Evolutionary conservation across 345 rosid genomes (phyloP).

Genomic region (Citrus inodora): DNA sequence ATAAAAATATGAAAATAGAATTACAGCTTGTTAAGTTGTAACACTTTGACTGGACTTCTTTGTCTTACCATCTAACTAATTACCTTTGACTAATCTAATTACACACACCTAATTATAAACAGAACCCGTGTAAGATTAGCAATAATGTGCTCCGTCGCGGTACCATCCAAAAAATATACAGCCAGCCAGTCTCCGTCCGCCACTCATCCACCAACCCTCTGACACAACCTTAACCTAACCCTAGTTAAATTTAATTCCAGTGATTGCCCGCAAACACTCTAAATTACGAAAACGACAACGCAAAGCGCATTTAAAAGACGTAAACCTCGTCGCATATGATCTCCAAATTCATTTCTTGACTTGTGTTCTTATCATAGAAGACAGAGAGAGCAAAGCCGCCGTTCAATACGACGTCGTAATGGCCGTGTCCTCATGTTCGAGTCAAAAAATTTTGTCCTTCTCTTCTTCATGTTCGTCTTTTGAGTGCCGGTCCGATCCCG

Average conservation of each 20-base stretch:
- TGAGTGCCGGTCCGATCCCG: constrained; percentile 76
- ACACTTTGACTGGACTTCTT: not conserved
- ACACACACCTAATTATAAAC: too few relatives aligned
- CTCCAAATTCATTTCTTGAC: not conserved
- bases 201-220: not conserved
- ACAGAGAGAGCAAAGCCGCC: not conserved
- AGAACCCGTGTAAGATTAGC: not conserved
- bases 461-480: constrained; percentile 29
- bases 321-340: not conserved
- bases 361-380: not conserved
- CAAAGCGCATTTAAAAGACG: not conserved
- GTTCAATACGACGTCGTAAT: constrained; percentile 7
- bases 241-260: not conserved
- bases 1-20: too few relatives aligned
- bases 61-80: too few relatives aligned
- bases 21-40: too few relatives aligned
- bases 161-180: not conserved
- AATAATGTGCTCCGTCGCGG: not conserved
- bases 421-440: constrained; percentile 51
- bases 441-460: constrained; percentile 11
- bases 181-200: not conserved
- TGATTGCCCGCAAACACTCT: not conserved
- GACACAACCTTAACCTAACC: not conserved
- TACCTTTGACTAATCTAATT: too few relatives aligned
- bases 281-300: not conserved